Conservation (phyloP, 202 grass and related monocot species). For the Alloteropsis angusta region DNA sequence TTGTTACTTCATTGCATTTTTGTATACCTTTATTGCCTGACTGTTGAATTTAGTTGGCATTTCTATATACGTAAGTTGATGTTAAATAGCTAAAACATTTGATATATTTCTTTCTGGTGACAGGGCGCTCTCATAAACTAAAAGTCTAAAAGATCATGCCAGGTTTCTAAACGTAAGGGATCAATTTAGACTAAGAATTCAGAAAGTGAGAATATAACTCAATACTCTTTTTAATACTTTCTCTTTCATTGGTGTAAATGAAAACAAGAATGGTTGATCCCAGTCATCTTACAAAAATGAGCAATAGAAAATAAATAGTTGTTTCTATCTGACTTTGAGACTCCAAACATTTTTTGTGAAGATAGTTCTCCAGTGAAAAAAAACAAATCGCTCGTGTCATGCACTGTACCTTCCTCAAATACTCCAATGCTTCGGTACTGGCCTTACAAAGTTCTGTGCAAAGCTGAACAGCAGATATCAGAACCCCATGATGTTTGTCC, state of each 20-base stretch:
- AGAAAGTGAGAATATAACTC: neutral
- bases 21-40: too few relatives aligned
- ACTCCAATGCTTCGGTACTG: slow-evolving; percentile 67
- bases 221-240: neutral
- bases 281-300: neutral
- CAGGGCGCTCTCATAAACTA: neutral
- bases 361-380: neutral
- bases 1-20: too few relatives aligned
- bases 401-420: slow-evolving; percentile 74
- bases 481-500: slow-evolving; percentile 96
- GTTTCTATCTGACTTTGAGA: neutral
- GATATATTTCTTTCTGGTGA: too few relatives aligned
- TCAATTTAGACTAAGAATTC: neutral
- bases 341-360: neutral
- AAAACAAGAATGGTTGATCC: neutral
- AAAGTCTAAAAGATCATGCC: neutral
- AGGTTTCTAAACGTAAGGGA: neutral
- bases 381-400: neutral
- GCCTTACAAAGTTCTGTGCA: slow-evolving; percentile 94
- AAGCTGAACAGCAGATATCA: slow-evolving; percentile 85
- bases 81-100: too few relatives aligned
- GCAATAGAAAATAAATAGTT: neutral
- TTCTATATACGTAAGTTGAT: too few relatives aligned
- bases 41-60: too few relatives aligned
- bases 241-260: neutral